These are phyloP conservation scores for Penicillium brevicompactum DNA, from an alignment of 2,329 filamentous ascomycete genomes.

Conservation along the genomic window DNA sequence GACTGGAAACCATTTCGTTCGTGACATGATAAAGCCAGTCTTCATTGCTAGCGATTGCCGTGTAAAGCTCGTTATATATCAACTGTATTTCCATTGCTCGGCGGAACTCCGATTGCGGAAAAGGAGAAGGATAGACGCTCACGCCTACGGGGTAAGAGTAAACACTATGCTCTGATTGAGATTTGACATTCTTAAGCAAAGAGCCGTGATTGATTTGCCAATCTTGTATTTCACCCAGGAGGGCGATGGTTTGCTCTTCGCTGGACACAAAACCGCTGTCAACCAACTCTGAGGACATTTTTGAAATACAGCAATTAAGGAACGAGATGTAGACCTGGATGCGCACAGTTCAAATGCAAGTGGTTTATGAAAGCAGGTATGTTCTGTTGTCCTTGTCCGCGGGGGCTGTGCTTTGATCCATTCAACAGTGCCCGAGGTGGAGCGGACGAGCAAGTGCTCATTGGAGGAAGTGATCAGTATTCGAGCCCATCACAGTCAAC, in stretches of 20 bases:
- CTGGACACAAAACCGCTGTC: background rate
- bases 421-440: background rate
- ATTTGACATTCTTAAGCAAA: constrained; percentile 38
- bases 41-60: constrained; percentile 52
- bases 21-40: constrained; percentile 39
- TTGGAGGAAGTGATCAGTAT: background rate
- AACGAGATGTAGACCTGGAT: background rate
- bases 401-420: background rate
- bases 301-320: background rate
- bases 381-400: background rate
- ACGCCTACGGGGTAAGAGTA: constrained; percentile 36
- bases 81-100: constrained; percentile 60
- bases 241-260: background rate
- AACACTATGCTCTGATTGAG: constrained; percentile 29
- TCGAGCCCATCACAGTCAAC: too few species aligned
- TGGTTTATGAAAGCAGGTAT: background rate
- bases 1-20: constrained; percentile 33
- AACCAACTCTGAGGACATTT: background rate
- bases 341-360: background rate
- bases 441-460: background rate
- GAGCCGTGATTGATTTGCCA: constrained; percentile 48
- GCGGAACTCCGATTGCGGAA: constrained; percentile 36
- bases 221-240: constrained; percentile 29
- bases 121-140: constrained; percentile 38
- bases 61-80: constrained; percentile 58